Evolutionary conservation across 306 rosid species (phyloP).

Genomic region (Arachis stenosperma): DNA sequence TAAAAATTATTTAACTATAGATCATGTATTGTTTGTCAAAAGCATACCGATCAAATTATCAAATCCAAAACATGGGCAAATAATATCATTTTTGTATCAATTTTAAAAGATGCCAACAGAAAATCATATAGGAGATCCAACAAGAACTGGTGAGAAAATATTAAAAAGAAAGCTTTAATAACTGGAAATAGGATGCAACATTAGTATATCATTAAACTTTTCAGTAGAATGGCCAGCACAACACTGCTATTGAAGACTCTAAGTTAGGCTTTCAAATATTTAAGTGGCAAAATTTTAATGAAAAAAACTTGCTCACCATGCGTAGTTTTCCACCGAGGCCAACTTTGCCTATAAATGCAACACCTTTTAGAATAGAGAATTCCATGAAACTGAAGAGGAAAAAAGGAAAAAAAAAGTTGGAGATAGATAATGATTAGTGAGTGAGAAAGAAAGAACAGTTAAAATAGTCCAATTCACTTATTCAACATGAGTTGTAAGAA

Average conservation of each 20-base stretch:
- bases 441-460: no score
- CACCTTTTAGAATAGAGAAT: constrained; percentile 66
- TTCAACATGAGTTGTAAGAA: no score
- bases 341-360: no score
- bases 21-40: neutral
- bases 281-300: no score
- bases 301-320: no score
- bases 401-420: neutral
- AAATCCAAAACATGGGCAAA: neutral
- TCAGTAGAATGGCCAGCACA: constrained; percentile 4
- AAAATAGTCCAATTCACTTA: no score
- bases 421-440: no score
- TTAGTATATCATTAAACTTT: neutral
- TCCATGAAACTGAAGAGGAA: constrained; percentile 73
- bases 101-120: neutral
- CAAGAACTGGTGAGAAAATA: constrained; percentile 7
- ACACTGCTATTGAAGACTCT: neutral
- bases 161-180: constrained; percentile 5
- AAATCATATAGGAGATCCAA: neutral
- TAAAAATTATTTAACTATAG: neutral
- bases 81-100: neutral
- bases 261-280: no score
- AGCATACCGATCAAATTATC: constrained; percentile 9
- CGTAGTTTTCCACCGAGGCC: no score
- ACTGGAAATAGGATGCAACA: constrained; percentile 6